Base-by-base conservation (phyloP, 495 filamentous ascomycete species). In the Emericellopsis terricola region DNA sequence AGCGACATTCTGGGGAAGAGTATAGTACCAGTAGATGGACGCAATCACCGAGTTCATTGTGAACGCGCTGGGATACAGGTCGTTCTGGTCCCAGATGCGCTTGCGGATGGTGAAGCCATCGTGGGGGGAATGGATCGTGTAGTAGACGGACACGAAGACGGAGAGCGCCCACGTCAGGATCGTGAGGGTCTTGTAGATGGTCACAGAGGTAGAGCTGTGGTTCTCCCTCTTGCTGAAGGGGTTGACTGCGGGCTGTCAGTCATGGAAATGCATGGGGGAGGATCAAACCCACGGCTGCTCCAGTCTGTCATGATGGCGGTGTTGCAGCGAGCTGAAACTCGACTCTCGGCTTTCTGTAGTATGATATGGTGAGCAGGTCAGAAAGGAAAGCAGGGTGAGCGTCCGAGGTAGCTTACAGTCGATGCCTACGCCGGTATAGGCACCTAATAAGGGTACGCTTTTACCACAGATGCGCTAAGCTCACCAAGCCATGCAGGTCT, bases 21-120 rank as follows among this genome's bases (percentile, higher is more conserved):
- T n/a, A n/a, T n/a, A n/a, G n/a, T 58, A 82, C 80, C 81, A 92
- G 60, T 82, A 94, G 40, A 89, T 63, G 21, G 62, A 68, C 9
- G 73, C 71, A 39, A 89, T 72, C 42, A 75, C 52, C 8, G 63
- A 54, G 52, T 77, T 81, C 51, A 81, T 60, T 14, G 78, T 72
- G 53, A 92, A 94, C 0, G 78, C 74, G 1, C 82, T 85, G 28
- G 53, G 53, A 40, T 73, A 67, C 28, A 50, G 52, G 38, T 60
- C 52, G 44, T 78, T 82, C 46, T 82, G 71, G 24, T 67, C 65
- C 78, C 77, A 84, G 41, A 84, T 76, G 29, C 54, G 62, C 15
- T 49, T 46, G 35, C 66, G 60, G 29, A 57, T 46, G 43, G 69
- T 55, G 40, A 63, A 53, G 29, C 65, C 68, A 46, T 80, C 75